Percentiles rank a stretch among this genome's conserved stretches.
Evolutionary conservation across 2,329 filamentous ascomycete species (phyloP).

Genomic region (Pestalotiopsis sp.): DNA sequence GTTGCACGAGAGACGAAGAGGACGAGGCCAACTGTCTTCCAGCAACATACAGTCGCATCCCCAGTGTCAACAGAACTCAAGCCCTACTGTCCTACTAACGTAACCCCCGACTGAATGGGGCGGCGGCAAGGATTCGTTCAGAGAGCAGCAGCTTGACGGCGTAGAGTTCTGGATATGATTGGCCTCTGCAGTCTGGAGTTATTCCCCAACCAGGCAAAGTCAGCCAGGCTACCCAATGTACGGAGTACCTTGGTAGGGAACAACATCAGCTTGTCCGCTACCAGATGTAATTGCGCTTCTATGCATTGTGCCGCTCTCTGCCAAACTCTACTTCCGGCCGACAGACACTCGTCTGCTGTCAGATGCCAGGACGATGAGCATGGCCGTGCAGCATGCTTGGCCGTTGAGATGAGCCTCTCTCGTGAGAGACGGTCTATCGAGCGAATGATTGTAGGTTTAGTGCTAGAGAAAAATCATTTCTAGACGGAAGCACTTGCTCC

Average conservation of each 20-base stretch:
- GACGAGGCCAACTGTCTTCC: background rate
- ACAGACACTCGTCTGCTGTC: background rate
- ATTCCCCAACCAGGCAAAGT: background rate
- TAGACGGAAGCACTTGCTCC: background rate
- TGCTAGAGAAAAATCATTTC: background rate
- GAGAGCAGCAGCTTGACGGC: background rate
- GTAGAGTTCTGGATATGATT: constrained; percentile 1
- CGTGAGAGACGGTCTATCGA: background rate
- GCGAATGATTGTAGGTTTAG: background rate
- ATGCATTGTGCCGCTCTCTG: background rate
- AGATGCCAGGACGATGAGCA: background rate
- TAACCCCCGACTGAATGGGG: background rate
- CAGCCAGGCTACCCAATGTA: background rate
- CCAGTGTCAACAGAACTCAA: constrained; percentile 2
- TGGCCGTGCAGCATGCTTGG: background rate
- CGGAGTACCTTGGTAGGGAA: background rate
- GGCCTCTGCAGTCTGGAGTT: background rate
- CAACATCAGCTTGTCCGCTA: background rate
- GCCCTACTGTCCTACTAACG: constrained; percentile 8
- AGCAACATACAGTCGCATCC: background rate
- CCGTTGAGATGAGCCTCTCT: background rate
- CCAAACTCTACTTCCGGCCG: background rate
- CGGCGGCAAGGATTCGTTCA: background rate
- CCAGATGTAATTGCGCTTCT: constrained; percentile 10
- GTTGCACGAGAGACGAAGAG: background rate